phyloP scores from a whole-genome alignment of 768 basidiomycete genomes.

The Peribolospora kevripleyi region DNA sequence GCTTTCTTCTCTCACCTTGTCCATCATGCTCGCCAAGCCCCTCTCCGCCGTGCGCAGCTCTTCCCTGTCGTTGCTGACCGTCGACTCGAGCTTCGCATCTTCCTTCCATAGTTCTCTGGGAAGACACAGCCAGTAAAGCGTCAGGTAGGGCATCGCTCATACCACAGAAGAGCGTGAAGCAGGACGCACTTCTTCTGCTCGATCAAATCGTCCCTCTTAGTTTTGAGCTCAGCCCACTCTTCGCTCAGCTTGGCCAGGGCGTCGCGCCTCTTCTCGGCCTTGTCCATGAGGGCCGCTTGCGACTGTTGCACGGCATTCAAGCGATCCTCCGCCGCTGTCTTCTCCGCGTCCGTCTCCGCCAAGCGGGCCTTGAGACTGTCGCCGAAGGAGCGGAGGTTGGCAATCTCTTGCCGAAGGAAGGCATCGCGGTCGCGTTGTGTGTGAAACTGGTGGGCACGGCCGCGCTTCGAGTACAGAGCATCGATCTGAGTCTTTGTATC shows the following conservation, averaged over 20 bases:
- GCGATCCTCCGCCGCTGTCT: conserved; percentile 13
- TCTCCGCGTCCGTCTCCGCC: conserved; percentile 23
- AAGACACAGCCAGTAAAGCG: not conserved
- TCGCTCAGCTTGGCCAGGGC: conserved; percentile 30
- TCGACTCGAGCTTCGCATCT: conserved; percentile 62
- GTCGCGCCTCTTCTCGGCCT: conserved; percentile 36
- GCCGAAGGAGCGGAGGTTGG: conserved; percentile 35
- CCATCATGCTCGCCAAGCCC: conserved; percentile 69
- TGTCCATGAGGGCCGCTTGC: conserved; percentile 25
- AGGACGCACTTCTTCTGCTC: conserved; percentile 47
- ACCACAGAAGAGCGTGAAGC: not conserved
- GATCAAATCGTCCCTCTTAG: conserved; percentile 38
- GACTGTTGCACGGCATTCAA: conserved; percentile 29
- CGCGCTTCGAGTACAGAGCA: conserved; percentile 69
- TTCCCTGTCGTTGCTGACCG: conserved; percentile 48
- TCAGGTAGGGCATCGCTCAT: not conserved
- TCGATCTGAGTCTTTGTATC: conserved; percentile 44
- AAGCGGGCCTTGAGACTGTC: conserved; percentile 33
- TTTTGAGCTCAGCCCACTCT: conserved; percentile 36
- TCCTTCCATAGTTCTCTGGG: conserved; percentile 65
- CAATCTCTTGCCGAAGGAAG: conserved; percentile 55
- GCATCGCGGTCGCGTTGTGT: conserved; percentile 61
- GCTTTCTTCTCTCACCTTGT: conserved; percentile 41
- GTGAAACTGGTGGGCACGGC: conserved; percentile 59
- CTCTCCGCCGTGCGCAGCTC: conserved; percentile 64